Evolutionary conservation across 768 basidiomycete species (phyloP), one percentile per base, ranked within the genome.

Genomic region (Melanogaster broomeanus): DNA sequence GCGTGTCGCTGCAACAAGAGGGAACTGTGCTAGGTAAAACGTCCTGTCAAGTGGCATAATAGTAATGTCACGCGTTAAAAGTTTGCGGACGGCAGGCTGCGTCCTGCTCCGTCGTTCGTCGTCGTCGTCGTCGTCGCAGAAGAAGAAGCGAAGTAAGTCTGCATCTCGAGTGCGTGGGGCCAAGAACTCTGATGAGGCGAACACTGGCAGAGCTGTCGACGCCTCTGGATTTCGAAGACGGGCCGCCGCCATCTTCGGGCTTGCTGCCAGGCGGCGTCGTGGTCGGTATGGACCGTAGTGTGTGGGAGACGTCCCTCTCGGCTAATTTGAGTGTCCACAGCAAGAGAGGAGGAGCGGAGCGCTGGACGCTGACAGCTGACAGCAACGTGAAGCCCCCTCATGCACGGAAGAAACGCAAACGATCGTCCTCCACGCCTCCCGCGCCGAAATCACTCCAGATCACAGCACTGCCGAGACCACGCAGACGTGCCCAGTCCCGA

Each of bases 341-440:
- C 39, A 13, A 39, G 44, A 4, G 38, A 35, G 27, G 22, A 18
- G 37, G 52, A 48, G 16, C 42, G 30, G 18, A 25, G 24, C 24
- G 33, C 44, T 21, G 49, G n/a, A 49, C 3, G 4, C 37, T 21
- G 40, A 12, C 5, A 52, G 52, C 45, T n/a, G n/a, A n/a, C n/a
- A n/a, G n/a, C n/a, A n/a, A n/a, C n/a, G n/a, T n/a, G n/a, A 57
- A 49, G 7, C 53, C 33, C 31, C 57, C 56, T 42, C 53, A n/a
- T n/a, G n/a, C n/a, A n/a, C n/a, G 40, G 21, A 68, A 68, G 57
- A 61, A 53, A 50, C 55, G 16, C 19, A 63, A 55, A 38, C 53
- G 59, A 43, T 56, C 63, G 8, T 30, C 48, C 13, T 65, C 66
- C 19, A 63, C 56, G 22, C 56, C 59, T 21, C 42, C 58, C 34